Percentiles rank a stretch among this genome's conserved stretches.
These are phyloP conservation scores for Aspergillus chevalieri DNA, from an alignment of 2,329 filamentous ascomycete species.

Conservation along the genomic window DNA sequence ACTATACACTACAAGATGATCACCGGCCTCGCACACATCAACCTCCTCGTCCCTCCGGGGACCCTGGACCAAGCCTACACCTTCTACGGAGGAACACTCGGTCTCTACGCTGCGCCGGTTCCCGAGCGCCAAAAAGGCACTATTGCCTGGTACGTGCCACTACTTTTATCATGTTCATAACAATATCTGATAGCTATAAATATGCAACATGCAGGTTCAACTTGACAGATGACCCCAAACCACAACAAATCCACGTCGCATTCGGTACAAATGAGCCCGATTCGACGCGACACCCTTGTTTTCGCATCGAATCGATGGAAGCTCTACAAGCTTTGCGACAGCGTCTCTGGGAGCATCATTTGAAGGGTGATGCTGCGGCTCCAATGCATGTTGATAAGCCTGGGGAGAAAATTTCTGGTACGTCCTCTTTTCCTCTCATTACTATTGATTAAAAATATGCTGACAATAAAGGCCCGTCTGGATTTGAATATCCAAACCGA, in stretches of 20 bases:
- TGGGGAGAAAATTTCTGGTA: slow-evolving; percentile 42
- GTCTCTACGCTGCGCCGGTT: slow-evolving; percentile 48
- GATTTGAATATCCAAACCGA: slow-evolving; percentile 54
- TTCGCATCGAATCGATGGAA: slow-evolving; percentile 45
- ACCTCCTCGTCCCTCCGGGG: slow-evolving; percentile 51
- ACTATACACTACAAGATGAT: slow-evolving; percentile 37
- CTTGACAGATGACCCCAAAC: slow-evolving; percentile 45
- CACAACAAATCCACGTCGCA: slow-evolving; percentile 54
- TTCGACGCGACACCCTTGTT: slow-evolving; percentile 54
- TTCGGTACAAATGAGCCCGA: slow-evolving; percentile 36
- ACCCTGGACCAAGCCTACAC: slow-evolving; percentile 47
- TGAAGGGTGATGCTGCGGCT: slow-evolving; percentile 44
- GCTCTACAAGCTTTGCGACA: slow-evolving; percentile 44
- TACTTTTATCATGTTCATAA: neutral
- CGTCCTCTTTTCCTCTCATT: slow-evolving; percentile 6
- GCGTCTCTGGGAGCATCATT: slow-evolving; percentile 48
- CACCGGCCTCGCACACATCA: slow-evolving; percentile 52
- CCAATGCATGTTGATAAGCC: slow-evolving; percentile 52
- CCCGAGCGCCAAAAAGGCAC: slow-evolving; percentile 47
- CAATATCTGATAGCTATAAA: neutral
- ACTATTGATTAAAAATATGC: slow-evolving; percentile 26
- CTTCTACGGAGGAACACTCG: slow-evolving; percentile 54
- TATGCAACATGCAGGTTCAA: slow-evolving; percentile 43
- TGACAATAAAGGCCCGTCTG: slow-evolving; percentile 29
- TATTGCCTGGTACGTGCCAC: slow-evolving; percentile 47